Evolutionary conservation across 2,329 filamentous ascomycete species (phyloP).

Genomic region (Sporothrix dimorphospora): DNA sequence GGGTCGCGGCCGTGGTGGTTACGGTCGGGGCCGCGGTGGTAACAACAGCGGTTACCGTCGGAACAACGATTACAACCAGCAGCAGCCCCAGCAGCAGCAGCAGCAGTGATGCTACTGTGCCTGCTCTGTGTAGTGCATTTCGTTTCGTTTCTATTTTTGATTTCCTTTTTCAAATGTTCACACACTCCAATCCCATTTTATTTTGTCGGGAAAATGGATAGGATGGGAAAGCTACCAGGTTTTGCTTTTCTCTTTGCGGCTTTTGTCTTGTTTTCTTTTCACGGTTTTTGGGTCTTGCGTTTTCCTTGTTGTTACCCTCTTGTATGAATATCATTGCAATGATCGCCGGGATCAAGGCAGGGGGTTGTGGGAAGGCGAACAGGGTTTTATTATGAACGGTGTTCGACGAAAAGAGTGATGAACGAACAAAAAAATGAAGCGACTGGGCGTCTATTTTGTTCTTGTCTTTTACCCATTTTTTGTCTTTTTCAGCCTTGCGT

Average conservation of each 20-base stretch:
- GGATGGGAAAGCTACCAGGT: constrained; percentile 1
- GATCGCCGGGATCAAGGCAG: background rate
- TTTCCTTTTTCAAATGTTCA: background rate
- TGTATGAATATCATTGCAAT: constrained; percentile 15
- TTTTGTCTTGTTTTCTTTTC: background rate
- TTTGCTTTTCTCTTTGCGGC: background rate
- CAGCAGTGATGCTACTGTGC: background rate
- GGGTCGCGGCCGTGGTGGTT: constrained; percentile 63
- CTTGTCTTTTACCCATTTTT: background rate
- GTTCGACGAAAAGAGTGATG: background rate
- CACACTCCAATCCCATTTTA: background rate
- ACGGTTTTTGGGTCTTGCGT: background rate
- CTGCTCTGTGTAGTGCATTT: background rate
- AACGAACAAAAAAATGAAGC: background rate
- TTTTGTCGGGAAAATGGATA: constrained; percentile 5
- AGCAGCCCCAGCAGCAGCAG: constrained; percentile 23
- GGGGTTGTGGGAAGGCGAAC: constrained; percentile 16
- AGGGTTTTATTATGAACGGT: background rate
- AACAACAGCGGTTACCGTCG: constrained; percentile 32
- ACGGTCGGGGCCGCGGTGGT: constrained; percentile 43
- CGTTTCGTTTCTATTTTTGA: background rate
- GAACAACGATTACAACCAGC: constrained; percentile 29
- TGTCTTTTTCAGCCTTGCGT: background rate
- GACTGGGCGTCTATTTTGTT: background rate
- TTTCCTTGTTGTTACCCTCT: background rate